These are phyloP conservation scores for Cryptosporidium ubiquitum DNA, from an alignment of 169 alveolate genomes.

Conservation along the genomic window DNA sequence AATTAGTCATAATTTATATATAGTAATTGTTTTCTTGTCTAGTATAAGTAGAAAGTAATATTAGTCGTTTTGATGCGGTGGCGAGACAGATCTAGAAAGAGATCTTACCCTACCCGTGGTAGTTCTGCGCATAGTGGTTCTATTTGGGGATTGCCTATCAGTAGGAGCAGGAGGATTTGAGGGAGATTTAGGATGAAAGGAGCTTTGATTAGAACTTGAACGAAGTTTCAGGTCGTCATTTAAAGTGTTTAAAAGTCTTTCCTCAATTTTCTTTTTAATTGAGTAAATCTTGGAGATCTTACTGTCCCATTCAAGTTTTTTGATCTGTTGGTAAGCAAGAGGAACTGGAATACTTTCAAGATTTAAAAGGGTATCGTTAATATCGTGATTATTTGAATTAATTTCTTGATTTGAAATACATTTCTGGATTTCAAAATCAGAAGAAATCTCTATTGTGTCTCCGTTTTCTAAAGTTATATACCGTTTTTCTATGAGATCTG, in stretches of 20 bases:
- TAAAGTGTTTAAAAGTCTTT: slow-evolving; percentile 13
- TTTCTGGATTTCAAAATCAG: not conserved
- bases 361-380: not conserved
- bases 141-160: not conserved
- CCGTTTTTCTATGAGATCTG: slow-evolving; percentile 1
- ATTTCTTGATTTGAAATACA: not conserved
- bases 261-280: slow-evolving; percentile 33
- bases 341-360: slow-evolving; percentile 40
- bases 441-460: slow-evolving; percentile 25
- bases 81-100: slow-evolving; percentile 54
- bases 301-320: slow-evolving; percentile 56
- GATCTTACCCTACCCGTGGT: slow-evolving; percentile 15
- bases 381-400: not conserved
- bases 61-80: not conserved
- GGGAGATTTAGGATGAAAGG: not conserved
- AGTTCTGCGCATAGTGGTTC: too few species aligned
- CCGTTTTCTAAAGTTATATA: slow-evolving; percentile 3
- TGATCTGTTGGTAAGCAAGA: slow-evolving; percentile 62
- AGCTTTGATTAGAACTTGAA: not conserved
- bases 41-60: not conserved
- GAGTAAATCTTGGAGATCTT: slow-evolving; percentile 26
- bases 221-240: not conserved
- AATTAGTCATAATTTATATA: not conserved
- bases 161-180: not conserved
- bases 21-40: not conserved